Evolutionary conservation across 257 asterid species (phyloP).

Genomic region (Coffea canephora): DNA sequence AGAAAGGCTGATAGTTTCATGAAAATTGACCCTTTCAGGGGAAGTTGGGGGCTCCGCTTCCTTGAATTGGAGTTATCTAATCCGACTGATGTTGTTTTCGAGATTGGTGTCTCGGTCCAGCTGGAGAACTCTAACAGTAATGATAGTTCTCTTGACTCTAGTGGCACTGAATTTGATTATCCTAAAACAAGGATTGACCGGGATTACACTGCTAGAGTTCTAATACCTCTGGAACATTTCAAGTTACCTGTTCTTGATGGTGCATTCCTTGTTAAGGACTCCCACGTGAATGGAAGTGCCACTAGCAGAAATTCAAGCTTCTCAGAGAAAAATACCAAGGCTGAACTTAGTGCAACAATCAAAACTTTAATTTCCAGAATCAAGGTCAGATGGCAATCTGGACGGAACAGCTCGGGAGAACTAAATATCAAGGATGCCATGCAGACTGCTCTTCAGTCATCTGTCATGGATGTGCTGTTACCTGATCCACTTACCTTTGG

Average conservation of each 20-base stretch:
- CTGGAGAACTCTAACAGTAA: slow-evolving; percentile 47
- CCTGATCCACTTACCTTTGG: slow-evolving; percentile 99
- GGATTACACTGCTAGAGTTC: slow-evolving; percentile 87
- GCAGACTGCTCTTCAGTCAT: slow-evolving; percentile 89
- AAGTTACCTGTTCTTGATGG: slow-evolving; percentile 93
- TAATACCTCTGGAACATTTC: slow-evolving; percentile 94
- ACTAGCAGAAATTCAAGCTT: slow-evolving; percentile 52
- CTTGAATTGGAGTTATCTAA: slow-evolving; percentile 92
- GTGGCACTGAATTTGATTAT: slow-evolving; percentile 46
- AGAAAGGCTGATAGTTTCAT: slow-evolving; percentile 68
- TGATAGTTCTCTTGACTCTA: slow-evolving; percentile 29
- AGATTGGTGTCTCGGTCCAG: slow-evolving; percentile 83
- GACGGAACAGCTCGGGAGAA: slow-evolving; percentile 97
- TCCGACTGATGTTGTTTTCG: slow-evolving; percentile 94
- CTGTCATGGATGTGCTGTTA: slow-evolving; percentile 90
- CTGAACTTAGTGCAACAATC: slow-evolving; percentile 79
- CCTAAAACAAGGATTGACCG: slow-evolving; percentile 96
- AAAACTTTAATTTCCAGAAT: slow-evolving; percentile 79
- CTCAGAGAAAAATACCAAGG: slow-evolving; percentile 78
- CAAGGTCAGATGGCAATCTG: slow-evolving; percentile 97
- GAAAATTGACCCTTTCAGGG: slow-evolving; percentile 97
- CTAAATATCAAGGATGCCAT: slow-evolving; percentile 87
- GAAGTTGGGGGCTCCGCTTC: slow-evolving; percentile 99
- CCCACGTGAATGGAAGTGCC: slow-evolving; percentile 38
- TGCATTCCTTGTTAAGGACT: slow-evolving; percentile 61